Evolutionary conservation across 345 rosid species (phyloP), one percentile per base, ranked within the genome.

Genomic region (Eucalyptus sp.): DNA sequence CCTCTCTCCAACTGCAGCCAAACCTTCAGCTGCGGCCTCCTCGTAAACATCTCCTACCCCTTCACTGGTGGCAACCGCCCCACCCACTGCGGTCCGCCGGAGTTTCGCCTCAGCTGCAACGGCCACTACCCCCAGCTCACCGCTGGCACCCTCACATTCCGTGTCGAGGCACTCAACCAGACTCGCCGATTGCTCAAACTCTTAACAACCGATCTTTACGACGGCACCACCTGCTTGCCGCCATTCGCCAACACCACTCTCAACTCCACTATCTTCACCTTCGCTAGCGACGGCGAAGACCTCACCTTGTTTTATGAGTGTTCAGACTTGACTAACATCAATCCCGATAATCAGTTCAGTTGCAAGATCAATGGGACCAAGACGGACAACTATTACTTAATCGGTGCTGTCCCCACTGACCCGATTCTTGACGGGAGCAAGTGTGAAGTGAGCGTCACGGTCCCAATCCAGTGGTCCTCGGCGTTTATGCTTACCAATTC

Each of bases 11-110:
- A 86, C 85, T 91, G 93, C 87, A 43, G 68, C 87, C 56, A 50
- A 3, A 88, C 86, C 90, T 88, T 91, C 93, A 90, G 90, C 43
- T 92, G 93, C 88, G 93, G 95, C 31, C 24, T 22, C 51, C 54
- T 93, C 83, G 68, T 13, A 3, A 87, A 90, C 90, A 41, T 92
- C 87, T n/a, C 90, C 87, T 93, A 90, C 93, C 94, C 94, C 66
- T 93, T 94, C 93, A 88, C 92, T 51, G 93, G 93, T 52, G 94
- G 91, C 71, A 25, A 13, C 41, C 93, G 92, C 22, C 94, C 95
- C 15, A 6, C 79, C 86, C 33, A 90, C 91, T 93, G 94, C 89
- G 93, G 93, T 80, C 91, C 89, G 0, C 96, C 93, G 6, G 92
- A 87, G 20, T 92, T 92, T 90, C 89, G 52, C 52, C 93, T 94